A percentile compares a stretch with the other conserved stretches of the same genome.
Evolutionary conservation across 371 early-diverging fungal species (phyloP).

Genomic region (Saksenaea vasiformis): DNA sequence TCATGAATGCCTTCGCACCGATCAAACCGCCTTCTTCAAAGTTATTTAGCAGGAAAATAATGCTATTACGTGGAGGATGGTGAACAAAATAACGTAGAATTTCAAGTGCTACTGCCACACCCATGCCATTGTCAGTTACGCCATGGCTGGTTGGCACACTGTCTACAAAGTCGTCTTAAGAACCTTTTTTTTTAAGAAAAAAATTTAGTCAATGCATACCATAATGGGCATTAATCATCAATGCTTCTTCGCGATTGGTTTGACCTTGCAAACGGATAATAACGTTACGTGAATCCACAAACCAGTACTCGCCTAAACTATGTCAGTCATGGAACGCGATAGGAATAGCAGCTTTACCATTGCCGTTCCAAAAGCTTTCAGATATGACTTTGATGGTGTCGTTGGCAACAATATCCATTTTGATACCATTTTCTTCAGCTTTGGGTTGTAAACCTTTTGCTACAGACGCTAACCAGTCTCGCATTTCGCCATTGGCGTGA

Average conservation of each 20-base stretch:
- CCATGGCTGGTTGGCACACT: slow-evolving; percentile 80
- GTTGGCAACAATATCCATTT: slow-evolving; percentile 47
- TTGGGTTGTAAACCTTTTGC: slow-evolving; percentile 39
- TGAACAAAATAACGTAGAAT: slow-evolving; percentile 62
- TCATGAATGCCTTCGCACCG: slow-evolving; percentile 73
- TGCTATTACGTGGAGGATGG: slow-evolving; percentile 56
- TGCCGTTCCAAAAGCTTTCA: slow-evolving; percentile 27
- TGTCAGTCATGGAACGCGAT: neutral
- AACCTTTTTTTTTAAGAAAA: no score
- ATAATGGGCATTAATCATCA: slow-evolving; percentile 59
- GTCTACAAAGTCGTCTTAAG: no score
- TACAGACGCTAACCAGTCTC: slow-evolving; percentile 34
- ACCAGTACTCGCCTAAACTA: slow-evolving; percentile 43
- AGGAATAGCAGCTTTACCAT: slow-evolving; percentile 27
- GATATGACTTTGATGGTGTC: slow-evolving; percentile 29
- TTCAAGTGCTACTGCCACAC: slow-evolving; percentile 73
- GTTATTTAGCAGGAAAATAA: slow-evolving; percentile 86
- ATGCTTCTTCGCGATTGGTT: slow-evolving; percentile 40
- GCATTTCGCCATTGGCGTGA: slow-evolving; percentile 42
- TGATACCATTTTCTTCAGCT: slow-evolving; percentile 30
- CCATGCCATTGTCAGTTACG: slow-evolving; percentile 85
- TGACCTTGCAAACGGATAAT: slow-evolving; percentile 50
- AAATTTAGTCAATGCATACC: no score
- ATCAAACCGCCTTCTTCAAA: slow-evolving; percentile 82
- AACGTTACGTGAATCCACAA: slow-evolving; percentile 52